Evolutionary conservation across 805 yeast genomes (phyloP), one percentile per base, ranked within the genome.

Genomic region (Candida vaughaniae): DNA sequence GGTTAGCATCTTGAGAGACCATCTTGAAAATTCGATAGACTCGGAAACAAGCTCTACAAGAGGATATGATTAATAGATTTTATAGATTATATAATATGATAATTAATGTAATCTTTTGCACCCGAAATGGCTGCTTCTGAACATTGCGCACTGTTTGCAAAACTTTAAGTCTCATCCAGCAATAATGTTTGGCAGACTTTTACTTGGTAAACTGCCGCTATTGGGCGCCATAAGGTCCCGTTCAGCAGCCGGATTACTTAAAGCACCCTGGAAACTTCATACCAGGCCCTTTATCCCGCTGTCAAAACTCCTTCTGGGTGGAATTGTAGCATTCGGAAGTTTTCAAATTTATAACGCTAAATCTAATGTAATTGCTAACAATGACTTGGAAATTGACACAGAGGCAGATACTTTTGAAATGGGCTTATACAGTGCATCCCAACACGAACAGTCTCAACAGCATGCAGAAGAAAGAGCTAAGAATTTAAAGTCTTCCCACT

Each of bases 351-450:
- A 38, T 22, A 35, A 33, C 15, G 25, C 31, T 11, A 39, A 39
- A 6, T 42, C 45, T 9, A 30, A 37, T 3, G 35, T 41, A 16
- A 29, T 39, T 8, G 59, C 55, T 41, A 56, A 66, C 14, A 75
- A 71, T 45, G 59, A 53, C n/a, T 56, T 76, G 26, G 41, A 39
- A 5, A 74, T 85, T 0, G 75, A 68, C 39, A 53, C 68, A 1
- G 51, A 48, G 1, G 80, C 80, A 3, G 85, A 79, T 25, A 85
- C 95, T 0, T 82, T 69, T 58, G 93, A 85, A 53, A 71, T 71
- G 68, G 85, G 85, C 1, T 64, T 85, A 3, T 85, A 67, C 53
- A 39, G 60, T 9, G 67, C 85, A 0, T 83, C 90, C 0, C 81
- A 79, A 46, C 56, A 58, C 14, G 88, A 84, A 51, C 64, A 74